A percentile compares a stretch with the other conserved stretches of the same genome.
These are phyloP conservation scores for Candida maris DNA, from an alignment of 805 yeast species.

Conservation along the genomic window DNA sequence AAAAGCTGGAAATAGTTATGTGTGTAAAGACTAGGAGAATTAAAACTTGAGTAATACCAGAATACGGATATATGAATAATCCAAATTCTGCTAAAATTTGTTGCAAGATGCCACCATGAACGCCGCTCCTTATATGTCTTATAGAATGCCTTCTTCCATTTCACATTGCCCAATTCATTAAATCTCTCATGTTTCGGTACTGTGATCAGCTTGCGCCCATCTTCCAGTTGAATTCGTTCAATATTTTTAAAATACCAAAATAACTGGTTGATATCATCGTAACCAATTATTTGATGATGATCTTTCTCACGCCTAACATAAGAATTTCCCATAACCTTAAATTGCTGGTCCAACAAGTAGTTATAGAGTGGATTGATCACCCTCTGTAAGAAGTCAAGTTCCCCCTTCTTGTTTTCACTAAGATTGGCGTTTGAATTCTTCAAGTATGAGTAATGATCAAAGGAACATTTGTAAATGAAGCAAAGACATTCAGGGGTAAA, in stretches of 20 bases:
- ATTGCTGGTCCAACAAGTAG: constrained; percentile 67
- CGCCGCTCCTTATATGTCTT: constrained; percentile 48
- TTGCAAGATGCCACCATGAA: constrained; percentile 47
- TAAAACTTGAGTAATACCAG: constrained; percentile 51
- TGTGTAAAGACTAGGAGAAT: constrained; percentile 49
- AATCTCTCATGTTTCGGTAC: constrained; percentile 33
- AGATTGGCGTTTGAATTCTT: constrained; percentile 21
- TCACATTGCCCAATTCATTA: constrained; percentile 28
- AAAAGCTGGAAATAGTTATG: constrained; percentile 36
- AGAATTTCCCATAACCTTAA: constrained; percentile 49
- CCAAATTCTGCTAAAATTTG: constrained; percentile 53
- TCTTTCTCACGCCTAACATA: constrained; percentile 65
- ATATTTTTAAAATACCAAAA: constrained; percentile 46
- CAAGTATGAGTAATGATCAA: constrained; percentile 42
- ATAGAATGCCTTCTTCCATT: constrained; percentile 40
- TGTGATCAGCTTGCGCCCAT: constrained; percentile 31
- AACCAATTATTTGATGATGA: constrained; percentile 56
- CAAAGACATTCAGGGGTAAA: constrained; percentile 50
- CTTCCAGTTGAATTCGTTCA: constrained; percentile 30
- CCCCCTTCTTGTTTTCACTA: constrained; percentile 10
- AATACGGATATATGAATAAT: constrained; percentile 46
- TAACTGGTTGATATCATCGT: constrained; percentile 52
- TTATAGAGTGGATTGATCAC: constrained; percentile 49
- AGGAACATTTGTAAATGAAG: constrained; percentile 54
- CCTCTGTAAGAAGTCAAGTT: constrained; percentile 33